Conservation (phyloP, 176 grass and related monocot genomes). For the Ensete glaucum region DNA sequence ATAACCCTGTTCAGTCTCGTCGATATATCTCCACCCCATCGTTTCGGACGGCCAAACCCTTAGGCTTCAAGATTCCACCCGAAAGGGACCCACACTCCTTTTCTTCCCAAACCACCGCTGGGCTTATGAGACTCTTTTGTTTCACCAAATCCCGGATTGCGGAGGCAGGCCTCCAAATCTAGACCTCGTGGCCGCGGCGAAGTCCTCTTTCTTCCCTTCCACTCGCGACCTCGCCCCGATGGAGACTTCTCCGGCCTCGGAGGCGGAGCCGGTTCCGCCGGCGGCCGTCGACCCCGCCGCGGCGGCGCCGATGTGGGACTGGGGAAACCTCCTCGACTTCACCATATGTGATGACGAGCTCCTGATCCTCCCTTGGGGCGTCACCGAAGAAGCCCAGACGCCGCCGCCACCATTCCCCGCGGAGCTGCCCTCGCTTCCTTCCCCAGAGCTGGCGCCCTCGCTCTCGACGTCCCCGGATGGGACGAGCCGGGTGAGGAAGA, state of each 20-base stretch:
- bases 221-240: neutral
- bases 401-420: neutral
- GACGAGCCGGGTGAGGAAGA: slow-evolving; percentile 55
- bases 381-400: slow-evolving; percentile 6
- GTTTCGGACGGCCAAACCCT: too few relatives aligned
- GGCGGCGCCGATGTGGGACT: slow-evolving; percentile 38
- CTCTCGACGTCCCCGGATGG: neutral
- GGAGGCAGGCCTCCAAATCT: neutral
- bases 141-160: slow-evolving; percentile 1
- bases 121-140: slow-evolving; percentile 14
- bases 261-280: neutral
- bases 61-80: slow-evolving; percentile 22
- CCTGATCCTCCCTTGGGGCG: slow-evolving; percentile 43
- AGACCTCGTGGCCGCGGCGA: neutral
- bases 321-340: slow-evolving; percentile 75
- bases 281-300: slow-evolving; percentile 14
- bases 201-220: neutral
- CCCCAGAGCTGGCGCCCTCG: neutral
- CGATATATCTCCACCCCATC: too few relatives aligned
- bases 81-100: neutral
- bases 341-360: slow-evolving; percentile 37
- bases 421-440: neutral
- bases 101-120: neutral
- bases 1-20: too few relatives aligned
- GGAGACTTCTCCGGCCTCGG: slow-evolving; percentile 30